A percentile compares a stretch with the other conserved stretches of the same genome.
phyloP scores from a whole-genome alignment of 805 yeast genomes.

The Kluyveromyces lactis region DNA sequence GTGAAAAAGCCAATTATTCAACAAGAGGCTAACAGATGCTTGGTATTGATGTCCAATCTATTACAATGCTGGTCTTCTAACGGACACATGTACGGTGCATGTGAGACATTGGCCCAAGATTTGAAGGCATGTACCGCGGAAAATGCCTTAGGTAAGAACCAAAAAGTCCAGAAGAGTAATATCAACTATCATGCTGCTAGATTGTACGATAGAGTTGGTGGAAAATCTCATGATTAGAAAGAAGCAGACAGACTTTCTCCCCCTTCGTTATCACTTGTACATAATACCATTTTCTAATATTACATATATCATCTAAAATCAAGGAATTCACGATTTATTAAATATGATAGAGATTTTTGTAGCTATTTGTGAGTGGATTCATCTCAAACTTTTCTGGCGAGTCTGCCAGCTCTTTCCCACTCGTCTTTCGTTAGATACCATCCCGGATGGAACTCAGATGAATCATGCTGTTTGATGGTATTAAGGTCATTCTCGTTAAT shows the following conservation, averaged over 20 bases:
- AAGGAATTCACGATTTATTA: too few species aligned
- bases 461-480: neutral
- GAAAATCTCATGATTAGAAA: constrained; percentile 38
- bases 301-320: too few species aligned
- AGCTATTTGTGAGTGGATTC: too few species aligned
- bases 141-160: constrained; percentile 19
- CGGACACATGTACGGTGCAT: constrained; percentile 69
- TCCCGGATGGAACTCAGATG: constrained; percentile 21
- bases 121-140: constrained; percentile 65
- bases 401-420: constrained; percentile 28
- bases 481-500: constrained; percentile 9
- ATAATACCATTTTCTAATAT: too few species aligned
- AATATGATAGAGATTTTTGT: too few species aligned
- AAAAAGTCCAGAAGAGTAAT: constrained; percentile 30
- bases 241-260: neutral
- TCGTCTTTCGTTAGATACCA: constrained; percentile 27
- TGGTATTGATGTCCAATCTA: constrained; percentile 74
- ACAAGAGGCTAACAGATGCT: constrained; percentile 60
- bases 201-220: constrained; percentile 40
- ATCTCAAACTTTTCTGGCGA: constrained; percentile 8
- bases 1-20: constrained; percentile 56
- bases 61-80: constrained; percentile 95
- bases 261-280: too few species aligned
- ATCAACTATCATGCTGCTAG: constrained; percentile 48
- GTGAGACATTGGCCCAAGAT: constrained; percentile 58